Percentiles rank a stretch among this genome's conserved stretches.
Evolutionary conservation across 2,329 filamentous ascomycete genomes (phyloP).

Genomic region (Trematosphaeria pertusa): DNA sequence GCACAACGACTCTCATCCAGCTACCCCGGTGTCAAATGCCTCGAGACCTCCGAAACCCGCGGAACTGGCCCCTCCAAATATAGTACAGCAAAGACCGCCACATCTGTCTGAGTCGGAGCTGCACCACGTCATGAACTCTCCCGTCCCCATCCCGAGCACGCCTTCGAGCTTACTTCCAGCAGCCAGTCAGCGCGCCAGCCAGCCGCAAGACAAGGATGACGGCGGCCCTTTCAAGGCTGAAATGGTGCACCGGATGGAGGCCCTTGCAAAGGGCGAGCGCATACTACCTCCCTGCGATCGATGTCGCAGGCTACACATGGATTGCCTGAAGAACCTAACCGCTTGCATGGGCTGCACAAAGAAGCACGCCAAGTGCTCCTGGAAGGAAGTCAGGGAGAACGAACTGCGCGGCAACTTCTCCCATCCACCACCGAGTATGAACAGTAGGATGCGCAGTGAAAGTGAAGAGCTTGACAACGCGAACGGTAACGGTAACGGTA

Average conservation of each 20-base stretch:
- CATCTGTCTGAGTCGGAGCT: conserved; percentile 48
- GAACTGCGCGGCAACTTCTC: conserved; percentile 58
- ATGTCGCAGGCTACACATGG: conserved; percentile 78
- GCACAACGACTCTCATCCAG: conserved; percentile 34
- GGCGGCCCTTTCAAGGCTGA: conserved; percentile 67
- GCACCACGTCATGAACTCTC: conserved; percentile 51
- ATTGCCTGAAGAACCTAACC: conserved; percentile 85
- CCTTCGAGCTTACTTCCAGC: conserved; percentile 61
- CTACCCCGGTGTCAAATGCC: conserved; percentile 26
- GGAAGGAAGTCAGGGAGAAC: conserved; percentile 79
- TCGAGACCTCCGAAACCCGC: conserved; percentile 40
- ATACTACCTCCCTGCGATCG: conserved; percentile 86
- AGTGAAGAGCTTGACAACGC: conserved; percentile 29
- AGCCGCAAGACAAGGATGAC: conserved; percentile 60
- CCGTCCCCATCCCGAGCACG: conserved; percentile 63
- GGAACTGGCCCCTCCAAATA: conserved; percentile 20
- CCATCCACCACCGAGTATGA: conserved; percentile 23
- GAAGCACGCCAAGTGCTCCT: conserved; percentile 87
- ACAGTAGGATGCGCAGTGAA: conserved; percentile 40
- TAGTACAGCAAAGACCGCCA: conserved; percentile 24
- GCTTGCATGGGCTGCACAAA: conserved; percentile 88
- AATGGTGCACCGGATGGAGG: conserved; percentile 79
- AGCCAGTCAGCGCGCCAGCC: conserved; percentile 44
- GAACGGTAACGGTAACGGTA: neutral
- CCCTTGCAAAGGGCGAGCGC: conserved; percentile 73